These are phyloP conservation scores for Hypoxylon fuscum DNA, from an alignment of 495 filamentous ascomycete genomes.

Conservation along the genomic window DNA sequence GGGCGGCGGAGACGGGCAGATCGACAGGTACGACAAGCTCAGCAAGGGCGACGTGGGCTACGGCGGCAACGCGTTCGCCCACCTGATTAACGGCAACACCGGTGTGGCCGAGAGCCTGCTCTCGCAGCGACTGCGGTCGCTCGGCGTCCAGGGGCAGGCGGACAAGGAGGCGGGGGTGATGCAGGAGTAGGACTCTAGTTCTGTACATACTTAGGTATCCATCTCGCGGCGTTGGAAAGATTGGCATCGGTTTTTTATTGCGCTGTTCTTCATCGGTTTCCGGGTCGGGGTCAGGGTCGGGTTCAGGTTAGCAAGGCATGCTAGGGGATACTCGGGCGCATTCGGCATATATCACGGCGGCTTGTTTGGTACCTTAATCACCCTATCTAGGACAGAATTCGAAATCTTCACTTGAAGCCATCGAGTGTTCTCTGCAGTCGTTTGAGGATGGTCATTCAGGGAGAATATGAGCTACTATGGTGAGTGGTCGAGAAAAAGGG, in stretches of 20 bases:
- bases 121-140: constrained; percentile 54
- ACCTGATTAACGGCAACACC: constrained; percentile 40
- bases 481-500: too few species aligned
- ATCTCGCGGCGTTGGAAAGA: constrained; percentile 11
- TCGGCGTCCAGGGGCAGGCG: constrained; percentile 46
- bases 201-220: constrained; percentile 1
- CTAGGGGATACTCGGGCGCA: constrained; percentile 8
- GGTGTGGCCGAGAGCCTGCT: constrained; percentile 52
- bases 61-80: constrained; percentile 64
- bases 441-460: too few species aligned
- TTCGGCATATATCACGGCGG: background rate
- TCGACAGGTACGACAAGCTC: constrained; percentile 69
- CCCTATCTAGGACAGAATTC: too few species aligned
- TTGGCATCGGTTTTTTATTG: background rate
- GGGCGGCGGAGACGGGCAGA: constrained; percentile 26
- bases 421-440: too few species aligned
- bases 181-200: constrained; percentile 25
- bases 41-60: constrained; percentile 74
- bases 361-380: constrained; percentile 4
- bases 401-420: too few species aligned
- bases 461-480: too few species aligned
- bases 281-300: constrained; percentile 4
- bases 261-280: constrained; percentile 6
- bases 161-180: constrained; percentile 15
- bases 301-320: too few species aligned